Evolutionary conservation across 2,329 filamentous ascomycete species (phyloP).

Genomic region (Pseudogymnoascus sp.): DNA sequence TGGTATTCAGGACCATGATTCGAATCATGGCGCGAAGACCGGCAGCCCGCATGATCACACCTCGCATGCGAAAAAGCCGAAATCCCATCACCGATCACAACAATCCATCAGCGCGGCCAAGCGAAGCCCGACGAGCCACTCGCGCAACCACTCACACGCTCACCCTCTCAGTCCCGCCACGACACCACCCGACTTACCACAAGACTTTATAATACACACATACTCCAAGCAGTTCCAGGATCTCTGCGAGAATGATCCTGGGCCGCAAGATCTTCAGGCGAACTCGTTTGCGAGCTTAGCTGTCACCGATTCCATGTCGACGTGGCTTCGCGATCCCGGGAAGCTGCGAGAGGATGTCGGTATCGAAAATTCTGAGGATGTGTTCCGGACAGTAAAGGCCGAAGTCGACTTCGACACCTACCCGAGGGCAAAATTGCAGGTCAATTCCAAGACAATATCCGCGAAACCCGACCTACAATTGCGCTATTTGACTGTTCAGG

Average conservation of each 20-base stretch:
- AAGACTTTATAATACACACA: constrained; percentile 57
- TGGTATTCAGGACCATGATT: constrained; percentile 52
- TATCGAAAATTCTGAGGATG: constrained; percentile 47
- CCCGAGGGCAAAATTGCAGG: constrained; percentile 25
- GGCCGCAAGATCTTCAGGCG: constrained; percentile 53
- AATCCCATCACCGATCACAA: constrained; percentile 72
- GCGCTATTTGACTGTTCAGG: constrained; percentile 53
- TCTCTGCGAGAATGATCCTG: constrained; percentile 59
- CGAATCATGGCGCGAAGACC: constrained; percentile 40
- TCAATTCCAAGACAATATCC: constrained; percentile 21
- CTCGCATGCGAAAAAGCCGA: constrained; percentile 68
- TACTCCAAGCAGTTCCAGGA: constrained; percentile 72
- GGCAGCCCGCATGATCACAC: constrained; percentile 38
- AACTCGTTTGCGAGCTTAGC: constrained; percentile 73
- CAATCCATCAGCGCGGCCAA: constrained; percentile 64
- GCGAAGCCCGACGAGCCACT: constrained; percentile 57
- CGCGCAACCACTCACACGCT: constrained; percentile 48
- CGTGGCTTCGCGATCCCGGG: constrained; percentile 70
- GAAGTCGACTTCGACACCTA: constrained; percentile 18
- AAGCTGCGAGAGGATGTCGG: constrained; percentile 62
- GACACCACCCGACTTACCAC: constrained; percentile 58
- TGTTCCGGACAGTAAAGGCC: constrained; percentile 51
- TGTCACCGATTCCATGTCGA: constrained; percentile 66
- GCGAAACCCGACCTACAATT: constrained; percentile 52
- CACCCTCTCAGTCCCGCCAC: constrained; percentile 70